Conservation (phyloP, 2,329 filamentous ascomycete species). For the Ophiostoma perfectum region DNA sequence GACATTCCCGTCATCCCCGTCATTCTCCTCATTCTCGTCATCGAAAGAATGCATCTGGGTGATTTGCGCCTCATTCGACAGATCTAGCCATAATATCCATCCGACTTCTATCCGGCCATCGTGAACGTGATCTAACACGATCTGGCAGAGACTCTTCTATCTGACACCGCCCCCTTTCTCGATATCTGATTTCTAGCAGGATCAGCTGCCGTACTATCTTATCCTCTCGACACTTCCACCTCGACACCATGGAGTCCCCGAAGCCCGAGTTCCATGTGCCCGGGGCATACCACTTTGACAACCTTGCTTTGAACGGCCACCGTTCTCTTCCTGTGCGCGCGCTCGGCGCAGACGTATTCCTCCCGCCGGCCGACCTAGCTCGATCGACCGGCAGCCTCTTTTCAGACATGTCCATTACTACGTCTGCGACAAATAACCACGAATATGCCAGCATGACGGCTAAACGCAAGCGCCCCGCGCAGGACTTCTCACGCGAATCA, state of each 20-base stretch:
- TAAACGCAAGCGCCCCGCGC: conserved; percentile 42
- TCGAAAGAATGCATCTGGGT: conserved; percentile 8
- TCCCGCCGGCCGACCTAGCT: conserved; percentile 33
- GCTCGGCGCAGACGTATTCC: conserved; percentile 34
- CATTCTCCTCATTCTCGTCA: neutral
- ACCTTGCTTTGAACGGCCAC: conserved; percentile 16
- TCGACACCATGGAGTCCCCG: conserved; percentile 26
- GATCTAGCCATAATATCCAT: neutral
- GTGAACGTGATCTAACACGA: no score
- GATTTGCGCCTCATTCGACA: neutral
- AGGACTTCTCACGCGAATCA: conserved; percentile 33
- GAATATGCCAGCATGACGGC: conserved; percentile 28
- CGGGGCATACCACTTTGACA: conserved; percentile 33
- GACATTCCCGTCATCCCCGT: neutral
- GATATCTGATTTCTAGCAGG: no score
- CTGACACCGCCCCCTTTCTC: no score
- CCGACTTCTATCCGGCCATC: neutral
- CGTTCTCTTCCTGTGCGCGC: conserved; percentile 24
- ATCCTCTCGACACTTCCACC: no score
- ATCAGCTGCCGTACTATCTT: no score
- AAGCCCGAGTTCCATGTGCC: conserved; percentile 32
- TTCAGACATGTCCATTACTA: conserved; percentile 34
- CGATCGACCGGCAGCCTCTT: conserved; percentile 38
- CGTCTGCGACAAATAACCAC: neutral
- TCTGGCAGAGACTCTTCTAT: no score